Evolutionary conservation across 768 basidiomycete species (phyloP), one percentile per base, ranked within the genome.

Genomic region (Termitomyces heimii): DNA sequence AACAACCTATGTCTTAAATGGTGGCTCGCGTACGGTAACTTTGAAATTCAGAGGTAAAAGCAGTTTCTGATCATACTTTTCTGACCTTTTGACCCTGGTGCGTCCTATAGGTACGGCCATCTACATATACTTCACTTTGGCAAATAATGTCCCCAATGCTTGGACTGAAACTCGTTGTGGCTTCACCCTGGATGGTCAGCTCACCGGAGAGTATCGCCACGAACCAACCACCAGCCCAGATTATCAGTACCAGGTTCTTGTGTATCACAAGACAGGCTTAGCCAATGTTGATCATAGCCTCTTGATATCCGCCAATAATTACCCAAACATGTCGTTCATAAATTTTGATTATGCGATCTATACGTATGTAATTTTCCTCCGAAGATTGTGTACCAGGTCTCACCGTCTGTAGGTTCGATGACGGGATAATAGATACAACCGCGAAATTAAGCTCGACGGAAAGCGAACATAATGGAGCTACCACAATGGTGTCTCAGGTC

Each of bases 271-370:
- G 28, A 62, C 58, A 12, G 66, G 64, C 40, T 60, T 77, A 22
- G 47, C 55, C 22, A 72, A 74, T 52, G 50, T 49, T 4, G 56
- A 66, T 10, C 74, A 75, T 53, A 65, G 58, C 18, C 58, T 75
- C 12, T 56, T 67, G 0, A 71, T 77, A 50, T 66, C 69, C 0
- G 72, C 70, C 4, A 63, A 68, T 28, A 71, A 69, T 9, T 60
- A 68, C 1, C 57, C 66, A 49, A 56, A 60, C 28, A 56, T 64
- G 43, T 66, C 73, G 13, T 77, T 67, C 53, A 64, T 74, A 29
- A 73, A 67, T 54, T 77, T 77, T 61, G 75, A 77, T 59, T 77
- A 75, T 65, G 75, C 73, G 7, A 67, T 70, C 18, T 77, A 77
- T 61, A 74, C 72, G 75, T 75, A 55, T 54, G 74, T 62, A 14